phyloP scores from a whole-genome alignment of 2,329 filamentous ascomycete species.

The Byssochlamys sp. region DNA sequence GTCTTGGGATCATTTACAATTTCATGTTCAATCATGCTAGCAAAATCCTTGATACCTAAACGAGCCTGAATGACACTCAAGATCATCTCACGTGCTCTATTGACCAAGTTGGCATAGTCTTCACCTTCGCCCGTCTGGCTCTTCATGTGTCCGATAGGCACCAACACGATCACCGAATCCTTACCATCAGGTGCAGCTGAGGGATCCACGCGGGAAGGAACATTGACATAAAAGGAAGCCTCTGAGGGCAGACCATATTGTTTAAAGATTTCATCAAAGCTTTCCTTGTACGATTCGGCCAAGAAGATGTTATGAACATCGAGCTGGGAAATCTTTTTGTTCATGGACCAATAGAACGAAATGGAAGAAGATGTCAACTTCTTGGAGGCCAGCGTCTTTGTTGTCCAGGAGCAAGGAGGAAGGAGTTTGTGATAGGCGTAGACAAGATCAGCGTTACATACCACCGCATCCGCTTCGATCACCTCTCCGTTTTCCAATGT shows the following conservation, averaged over 20 bases:
- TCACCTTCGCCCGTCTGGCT: slow-evolving; percentile 39
- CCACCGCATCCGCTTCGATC: slow-evolving; percentile 55
- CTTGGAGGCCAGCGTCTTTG: slow-evolving; percentile 46
- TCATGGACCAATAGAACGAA: slow-evolving; percentile 57
- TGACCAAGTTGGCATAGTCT: slow-evolving; percentile 53
- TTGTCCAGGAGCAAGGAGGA: slow-evolving; percentile 39
- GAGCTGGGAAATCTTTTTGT: slow-evolving; percentile 48
- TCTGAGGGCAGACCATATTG: slow-evolving; percentile 56
- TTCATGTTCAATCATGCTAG: slow-evolving; percentile 48
- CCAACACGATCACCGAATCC: slow-evolving; percentile 60
- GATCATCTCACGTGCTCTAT: slow-evolving; percentile 51
- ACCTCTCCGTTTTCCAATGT: slow-evolving; percentile 48
- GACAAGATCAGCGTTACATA: slow-evolving; percentile 64
- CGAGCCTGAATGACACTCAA: slow-evolving; percentile 51
- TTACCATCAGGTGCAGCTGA: slow-evolving; percentile 56
- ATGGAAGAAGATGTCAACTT: slow-evolving; percentile 69
- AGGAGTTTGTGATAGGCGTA: slow-evolving; percentile 66
- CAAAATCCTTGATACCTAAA: slow-evolving; percentile 46
- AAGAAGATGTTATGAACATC: slow-evolving; percentile 69
- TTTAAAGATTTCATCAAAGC: slow-evolving; percentile 69
- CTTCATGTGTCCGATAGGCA: slow-evolving; percentile 59
- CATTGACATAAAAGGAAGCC: slow-evolving; percentile 69
- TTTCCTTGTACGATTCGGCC: slow-evolving; percentile 60
- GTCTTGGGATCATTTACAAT: slow-evolving; percentile 55
- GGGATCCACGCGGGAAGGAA: slow-evolving; percentile 59